Evolutionary conservation across 176 grass and related monocot genomes (phyloP).

Genomic region (Dactylis glomerata): DNA sequence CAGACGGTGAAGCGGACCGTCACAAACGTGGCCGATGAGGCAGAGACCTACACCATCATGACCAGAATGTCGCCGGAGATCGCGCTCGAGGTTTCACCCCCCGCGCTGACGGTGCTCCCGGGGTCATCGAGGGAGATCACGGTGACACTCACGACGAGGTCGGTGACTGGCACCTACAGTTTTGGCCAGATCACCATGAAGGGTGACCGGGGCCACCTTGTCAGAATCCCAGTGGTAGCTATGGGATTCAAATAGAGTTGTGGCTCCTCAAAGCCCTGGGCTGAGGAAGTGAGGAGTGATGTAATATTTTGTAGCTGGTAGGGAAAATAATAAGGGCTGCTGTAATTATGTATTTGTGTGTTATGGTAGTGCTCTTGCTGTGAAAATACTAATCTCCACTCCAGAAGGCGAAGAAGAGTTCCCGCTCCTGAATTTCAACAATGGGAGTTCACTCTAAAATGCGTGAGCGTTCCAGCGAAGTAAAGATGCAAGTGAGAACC

Average conservation of each 20-base stretch:
- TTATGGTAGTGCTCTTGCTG: slow-evolving; percentile 15
- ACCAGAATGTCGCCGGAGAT: slow-evolving; percentile 67
- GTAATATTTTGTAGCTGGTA: slow-evolving; percentile 65
- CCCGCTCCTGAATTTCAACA: not conserved
- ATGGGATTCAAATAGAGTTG: slow-evolving; percentile 70
- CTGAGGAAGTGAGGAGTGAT: slow-evolving; percentile 31
- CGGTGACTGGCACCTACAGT: slow-evolving; percentile 69
- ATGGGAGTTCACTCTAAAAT: too few species aligned
- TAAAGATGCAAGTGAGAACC: too few species aligned
- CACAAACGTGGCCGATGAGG: slow-evolving; percentile 56
- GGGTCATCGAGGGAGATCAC: slow-evolving; percentile 58
- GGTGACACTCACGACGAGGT: slow-evolving; percentile 63
- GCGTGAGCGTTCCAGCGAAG: too few species aligned
- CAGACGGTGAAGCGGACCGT: slow-evolving; percentile 60
- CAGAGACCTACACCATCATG: slow-evolving; percentile 73
- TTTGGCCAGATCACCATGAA: slow-evolving; percentile 92
- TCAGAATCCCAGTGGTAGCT: slow-evolving; percentile 81
- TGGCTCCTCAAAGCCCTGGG: not conserved
- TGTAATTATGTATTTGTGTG: slow-evolving; percentile 6
- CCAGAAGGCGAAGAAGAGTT: not conserved
- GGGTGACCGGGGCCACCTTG: slow-evolving; percentile 71
- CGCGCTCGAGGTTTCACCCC: slow-evolving; percentile 62
- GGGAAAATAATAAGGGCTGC: slow-evolving; percentile 36
- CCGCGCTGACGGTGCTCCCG: slow-evolving; percentile 54
- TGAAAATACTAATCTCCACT: slow-evolving; percentile 23